Evolutionary conservation across 306 rosid species (phyloP).

Genomic region (Vigna hirtella): DNA sequence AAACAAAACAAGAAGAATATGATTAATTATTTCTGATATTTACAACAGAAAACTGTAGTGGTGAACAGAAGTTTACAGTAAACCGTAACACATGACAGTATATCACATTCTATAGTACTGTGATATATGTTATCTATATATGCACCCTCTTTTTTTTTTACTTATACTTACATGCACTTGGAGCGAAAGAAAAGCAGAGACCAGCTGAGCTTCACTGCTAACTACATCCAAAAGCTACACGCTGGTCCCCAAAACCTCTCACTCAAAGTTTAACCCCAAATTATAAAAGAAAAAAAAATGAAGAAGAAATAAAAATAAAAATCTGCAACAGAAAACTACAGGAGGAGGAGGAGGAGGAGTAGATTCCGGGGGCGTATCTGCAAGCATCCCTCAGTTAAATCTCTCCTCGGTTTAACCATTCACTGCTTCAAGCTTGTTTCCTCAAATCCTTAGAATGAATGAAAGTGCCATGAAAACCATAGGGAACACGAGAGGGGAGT

Average conservation of each 20-base stretch:
- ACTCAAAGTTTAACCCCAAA: constrained; percentile 34
- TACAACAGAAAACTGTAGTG: constrained; percentile 47
- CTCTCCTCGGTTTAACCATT: constrained; percentile 41
- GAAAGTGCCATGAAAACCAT: constrained; percentile 96
- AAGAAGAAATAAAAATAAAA: constrained; percentile 7
- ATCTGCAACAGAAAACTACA: constrained; percentile 15
- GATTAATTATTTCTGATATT: constrained; percentile 35
- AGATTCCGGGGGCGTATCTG: constrained; percentile 83
- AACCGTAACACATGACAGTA: constrained; percentile 27
- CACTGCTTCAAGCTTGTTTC: constrained; percentile 53
- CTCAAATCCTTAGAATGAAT: constrained; percentile 64
- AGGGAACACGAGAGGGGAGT: constrained; percentile 91
- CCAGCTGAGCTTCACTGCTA: constrained; percentile 89
- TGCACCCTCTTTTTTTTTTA: background rate
- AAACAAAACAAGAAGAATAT: constrained; percentile 32
- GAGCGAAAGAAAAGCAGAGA: constrained; percentile 68
- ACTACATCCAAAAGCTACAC: constrained; percentile 80
- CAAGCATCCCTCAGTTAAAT: constrained; percentile 81
- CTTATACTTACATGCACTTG: constrained; percentile 40
- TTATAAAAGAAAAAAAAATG: background rate
- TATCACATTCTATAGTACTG: constrained; percentile 46
- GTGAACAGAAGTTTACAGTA: constrained; percentile 47
- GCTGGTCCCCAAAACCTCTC: constrained; percentile 71
- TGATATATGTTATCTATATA: constrained; percentile 10
- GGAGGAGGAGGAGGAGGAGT: constrained; percentile 41